Conservation (phyloP, 1,139 yeast species). For the Suhomyces taliae region DNA sequence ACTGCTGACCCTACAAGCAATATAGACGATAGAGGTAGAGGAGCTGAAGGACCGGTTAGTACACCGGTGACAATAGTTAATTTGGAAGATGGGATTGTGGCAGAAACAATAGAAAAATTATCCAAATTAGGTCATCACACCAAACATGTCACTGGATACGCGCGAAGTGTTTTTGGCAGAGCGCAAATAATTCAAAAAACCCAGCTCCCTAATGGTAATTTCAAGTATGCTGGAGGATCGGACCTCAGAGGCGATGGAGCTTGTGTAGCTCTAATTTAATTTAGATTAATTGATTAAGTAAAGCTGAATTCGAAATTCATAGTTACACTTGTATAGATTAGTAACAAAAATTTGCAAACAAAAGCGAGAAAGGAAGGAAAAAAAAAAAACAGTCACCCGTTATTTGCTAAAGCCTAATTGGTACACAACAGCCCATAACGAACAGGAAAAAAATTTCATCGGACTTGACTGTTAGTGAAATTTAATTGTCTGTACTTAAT, state of each 20-base stretch:
- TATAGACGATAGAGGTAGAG: conserved; percentile 54
- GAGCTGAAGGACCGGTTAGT: conserved; percentile 68
- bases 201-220: conserved; percentile 34
- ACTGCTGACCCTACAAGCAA: conserved; percentile 46
- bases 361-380: too few relatives aligned
- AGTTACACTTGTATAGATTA: too few relatives aligned
- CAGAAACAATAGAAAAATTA: conserved; percentile 44
- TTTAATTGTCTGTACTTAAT: too few relatives aligned
- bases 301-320: neutral
- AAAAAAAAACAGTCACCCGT: too few relatives aligned
- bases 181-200: conserved; percentile 67
- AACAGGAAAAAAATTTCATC: too few relatives aligned
- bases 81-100: conserved; percentile 63
- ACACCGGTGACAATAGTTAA: conserved; percentile 59
- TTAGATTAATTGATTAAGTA: neutral
- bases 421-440: too few relatives aligned
- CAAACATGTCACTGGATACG: conserved; percentile 43
- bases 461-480: too few relatives aligned
- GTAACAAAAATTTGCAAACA: too few relatives aligned
- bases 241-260: conserved; percentile 84
- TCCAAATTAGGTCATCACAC: conserved; percentile 59
- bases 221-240: conserved; percentile 69
- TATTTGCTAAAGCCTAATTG: neutral
- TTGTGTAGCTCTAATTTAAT: conserved; percentile 52
- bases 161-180: conserved; percentile 58